Percentiles rank a stretch among this genome's conserved stretches.
Conservation (phyloP, 2,329 filamentous ascomycete species). For the Epichloe festucae region DNA sequence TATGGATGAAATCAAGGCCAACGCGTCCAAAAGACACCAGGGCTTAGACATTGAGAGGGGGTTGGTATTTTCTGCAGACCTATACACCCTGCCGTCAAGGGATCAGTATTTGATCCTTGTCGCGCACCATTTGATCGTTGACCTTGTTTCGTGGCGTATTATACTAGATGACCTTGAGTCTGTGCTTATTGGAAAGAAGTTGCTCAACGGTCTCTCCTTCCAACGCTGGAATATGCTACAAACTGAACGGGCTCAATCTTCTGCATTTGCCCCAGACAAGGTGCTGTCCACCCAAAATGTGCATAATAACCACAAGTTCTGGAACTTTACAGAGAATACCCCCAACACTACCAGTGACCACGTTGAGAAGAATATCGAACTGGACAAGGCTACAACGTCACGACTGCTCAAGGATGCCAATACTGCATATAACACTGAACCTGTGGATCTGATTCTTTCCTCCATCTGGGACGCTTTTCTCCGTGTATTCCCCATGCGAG, state of each 20-base stretch:
- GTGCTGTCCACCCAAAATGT: not conserved
- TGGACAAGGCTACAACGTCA: conserved; percentile 2
- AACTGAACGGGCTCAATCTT: conserved; percentile 13
- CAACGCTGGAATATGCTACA: conserved; percentile 24
- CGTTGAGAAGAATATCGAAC: not conserved
- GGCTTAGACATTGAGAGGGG: conserved; percentile 4
- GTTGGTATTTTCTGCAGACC: conserved; percentile 6
- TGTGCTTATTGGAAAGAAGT: conserved; percentile 14
- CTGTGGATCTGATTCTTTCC: conserved; percentile 21
- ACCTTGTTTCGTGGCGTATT: conserved; percentile 32
- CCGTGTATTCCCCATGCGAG: conserved; percentile 13
- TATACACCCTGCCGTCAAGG: not conserved
- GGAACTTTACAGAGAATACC: not conserved
- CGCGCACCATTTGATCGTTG: conserved; percentile 27
- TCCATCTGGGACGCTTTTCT: conserved; percentile 17
- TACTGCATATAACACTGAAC: conserved; percentile 15
- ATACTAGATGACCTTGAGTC: conserved; percentile 30
- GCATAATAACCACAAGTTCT: conserved; percentile 1
- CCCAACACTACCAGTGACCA: conserved; percentile 2
- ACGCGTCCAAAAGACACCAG: not conserved
- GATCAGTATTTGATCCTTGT: conserved; percentile 18
- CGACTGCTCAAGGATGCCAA: conserved; percentile 8
- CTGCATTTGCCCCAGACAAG: not conserved
- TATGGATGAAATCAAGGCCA: not conserved
- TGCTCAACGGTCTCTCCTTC: conserved; percentile 15